Base-by-base conservation (phyloP, 1,284 basidiomycete genomes). In the Xanthoconium separans region DNA sequence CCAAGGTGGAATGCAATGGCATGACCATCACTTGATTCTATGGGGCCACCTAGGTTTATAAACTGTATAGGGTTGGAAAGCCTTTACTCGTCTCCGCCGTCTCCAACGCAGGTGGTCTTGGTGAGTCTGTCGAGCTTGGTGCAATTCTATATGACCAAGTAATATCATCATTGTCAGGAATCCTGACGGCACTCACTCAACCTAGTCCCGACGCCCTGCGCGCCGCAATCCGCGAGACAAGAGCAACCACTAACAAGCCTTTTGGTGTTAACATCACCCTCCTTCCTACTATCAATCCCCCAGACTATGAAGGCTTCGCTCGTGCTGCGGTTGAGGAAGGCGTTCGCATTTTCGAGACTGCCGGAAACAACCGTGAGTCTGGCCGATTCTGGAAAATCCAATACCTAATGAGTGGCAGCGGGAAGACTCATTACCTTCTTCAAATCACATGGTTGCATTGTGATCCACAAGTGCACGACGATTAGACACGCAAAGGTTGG, bases 211-310 rank as follows among this genome's bases (percentile, higher is more conserved):
- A 89, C 2, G 90, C 90, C 2, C 79, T 96, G 33, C 82, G 92
- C n/a, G 68, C 75, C 16, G 94, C 91, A n/a, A 95, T 98, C 60
- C 80, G 82, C 40, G 85, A 95, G 70, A 93, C 92, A 8, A 77
- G 79, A 44, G 77, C 75, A 44, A 70, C 87, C 47, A 93, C 89
- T 0, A 72, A 76, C 47, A 90, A 91, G 60, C 85, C 85, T 12
- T 94, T 95, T 69, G 95, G 91, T 27, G 95, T 97, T 56, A 98
- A 98, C 71, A 84, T 97, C 62, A 97, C 95, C 1, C 75, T 98
- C 13, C 77, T 97, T 22, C 95, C 95, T 0, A 84, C 83, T 29
- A 97, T 98, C 65, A 91, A 85, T 54, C 93, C 95, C 0, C 95
- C 95, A 2, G 93, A 96, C 66, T 98, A 98, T 61, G 82, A 82